These are phyloP conservation scores for Cercis canadensis DNA, from an alignment of 306 rosid species.

Conservation along the genomic window DNA sequence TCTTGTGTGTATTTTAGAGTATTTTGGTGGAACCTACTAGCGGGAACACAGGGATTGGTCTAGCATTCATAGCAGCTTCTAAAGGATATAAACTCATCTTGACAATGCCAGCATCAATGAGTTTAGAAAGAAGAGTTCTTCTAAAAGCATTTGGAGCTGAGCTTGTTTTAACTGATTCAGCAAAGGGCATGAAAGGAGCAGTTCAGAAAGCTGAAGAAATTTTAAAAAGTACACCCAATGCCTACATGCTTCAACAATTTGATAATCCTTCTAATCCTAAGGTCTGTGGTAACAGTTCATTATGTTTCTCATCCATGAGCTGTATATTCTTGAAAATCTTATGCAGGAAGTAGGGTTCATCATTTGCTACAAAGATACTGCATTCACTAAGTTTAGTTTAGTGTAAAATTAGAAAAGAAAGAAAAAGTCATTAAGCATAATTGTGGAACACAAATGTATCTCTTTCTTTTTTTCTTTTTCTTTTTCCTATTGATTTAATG, in stretches of 20 bases:
- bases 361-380: not conserved
- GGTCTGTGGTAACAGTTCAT: conserved; percentile 55
- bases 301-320: conserved; percentile 18
- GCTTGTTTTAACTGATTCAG: conserved; percentile 85
- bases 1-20: conserved; percentile 59
- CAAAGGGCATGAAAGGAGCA: conserved; percentile 98
- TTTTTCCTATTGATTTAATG: not conserved
- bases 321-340: conserved; percentile 10
- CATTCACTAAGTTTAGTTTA: conserved; percentile 23
- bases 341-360: not conserved
- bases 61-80: conserved; percentile 96
- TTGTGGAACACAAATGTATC: not conserved
- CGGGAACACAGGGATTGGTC: conserved; percentile 99
- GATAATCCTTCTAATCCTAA: conserved; percentile 98
- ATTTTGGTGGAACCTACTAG: conserved; percentile 97
- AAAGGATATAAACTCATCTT: conserved; percentile 93
- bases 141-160: conserved; percentile 98
- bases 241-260: conserved; percentile 97
- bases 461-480: too few relatives aligned
- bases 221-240: conserved; percentile 70
- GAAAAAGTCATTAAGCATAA: not conserved
- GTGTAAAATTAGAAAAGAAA: not conserved
- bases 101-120: conserved; percentile 99
- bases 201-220: conserved; percentile 99
- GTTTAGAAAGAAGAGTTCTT: conserved; percentile 96